phyloP scores from a whole-genome alignment of 2,329 filamentous ascomycete genomes.

The Aspergillus awamori region DNA sequence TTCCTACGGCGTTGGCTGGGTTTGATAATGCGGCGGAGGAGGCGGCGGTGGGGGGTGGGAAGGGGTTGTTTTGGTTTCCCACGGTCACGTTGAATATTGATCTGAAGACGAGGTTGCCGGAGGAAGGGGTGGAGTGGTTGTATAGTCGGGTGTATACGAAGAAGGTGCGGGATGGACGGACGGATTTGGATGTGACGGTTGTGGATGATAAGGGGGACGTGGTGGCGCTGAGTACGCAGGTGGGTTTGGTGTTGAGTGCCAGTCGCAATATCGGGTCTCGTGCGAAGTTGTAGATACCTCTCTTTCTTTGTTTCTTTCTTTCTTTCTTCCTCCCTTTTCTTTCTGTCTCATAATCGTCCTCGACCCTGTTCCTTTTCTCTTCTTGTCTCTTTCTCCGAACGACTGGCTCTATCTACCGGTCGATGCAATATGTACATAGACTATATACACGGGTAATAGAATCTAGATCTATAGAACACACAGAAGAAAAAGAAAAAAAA shows the following conservation, averaged over 20 bases:
- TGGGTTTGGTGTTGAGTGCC: slow-evolving; percentile 65
- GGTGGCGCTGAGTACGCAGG: slow-evolving; percentile 69
- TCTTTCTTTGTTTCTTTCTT: not conserved
- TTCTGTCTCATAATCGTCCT: not conserved
- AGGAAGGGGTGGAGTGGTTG: slow-evolving; percentile 71
- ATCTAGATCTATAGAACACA: slow-evolving; percentile 3
- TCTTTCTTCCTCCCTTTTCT: too few relatives aligned
- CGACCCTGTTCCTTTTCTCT: not conserved
- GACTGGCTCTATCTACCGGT: not conserved
- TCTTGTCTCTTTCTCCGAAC: not conserved
- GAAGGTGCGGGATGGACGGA: slow-evolving; percentile 68
- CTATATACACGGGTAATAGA: too few relatives aligned
- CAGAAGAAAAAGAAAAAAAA: not conserved
- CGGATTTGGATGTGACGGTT: slow-evolving; percentile 73
- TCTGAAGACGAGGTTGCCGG: slow-evolving; percentile 71
- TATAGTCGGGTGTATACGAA: slow-evolving; percentile 68
- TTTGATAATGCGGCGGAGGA: slow-evolving; percentile 38
- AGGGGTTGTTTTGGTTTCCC: slow-evolving; percentile 68
- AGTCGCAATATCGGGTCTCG: slow-evolving; percentile 62
- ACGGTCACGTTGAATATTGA: slow-evolving; percentile 76
- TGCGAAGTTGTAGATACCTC: slow-evolving; percentile 30
- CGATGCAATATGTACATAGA: slow-evolving; percentile 16
- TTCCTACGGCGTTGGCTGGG: slow-evolving; percentile 66
- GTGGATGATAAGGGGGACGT: slow-evolving; percentile 66
- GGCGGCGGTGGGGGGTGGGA: slow-evolving; percentile 30